Evolutionary conservation across 441 rosid species (phyloP).

Genomic region (Viola pubescens): DNA sequence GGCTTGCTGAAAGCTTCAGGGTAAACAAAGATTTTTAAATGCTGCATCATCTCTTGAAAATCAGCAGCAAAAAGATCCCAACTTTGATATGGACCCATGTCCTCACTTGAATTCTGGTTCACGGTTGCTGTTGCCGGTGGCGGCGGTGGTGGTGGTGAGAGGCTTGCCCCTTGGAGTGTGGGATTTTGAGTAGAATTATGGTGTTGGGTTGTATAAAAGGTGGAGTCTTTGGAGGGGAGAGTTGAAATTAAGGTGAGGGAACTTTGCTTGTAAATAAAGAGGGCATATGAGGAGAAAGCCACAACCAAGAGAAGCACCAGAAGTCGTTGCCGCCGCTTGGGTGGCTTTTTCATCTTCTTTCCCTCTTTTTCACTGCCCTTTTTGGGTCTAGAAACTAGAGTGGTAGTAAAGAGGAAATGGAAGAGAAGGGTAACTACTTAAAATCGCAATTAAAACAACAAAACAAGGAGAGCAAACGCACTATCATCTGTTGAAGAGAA

Average conservation of each 20-base stretch:
- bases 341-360: slow-evolving; percentile 7
- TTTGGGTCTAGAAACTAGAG: background rate
- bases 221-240: background rate
- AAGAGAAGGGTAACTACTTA: background rate
- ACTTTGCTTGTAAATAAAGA: background rate
- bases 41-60: slow-evolving; percentile 29
- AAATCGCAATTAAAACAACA: background rate
- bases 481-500: no score
- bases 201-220: background rate
- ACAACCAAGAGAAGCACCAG: slow-evolving; percentile 2
- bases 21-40: slow-evolving; percentile 35
- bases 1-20: slow-evolving; percentile 17
- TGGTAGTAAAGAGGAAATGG: no score
- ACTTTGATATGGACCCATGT: slow-evolving; percentile 29
- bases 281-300: background rate
- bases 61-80: slow-evolving; percentile 31
- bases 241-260: background rate
- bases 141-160: background rate
- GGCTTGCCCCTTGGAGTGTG: no score
- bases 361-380: background rate
- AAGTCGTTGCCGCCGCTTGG: background rate
- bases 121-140: background rate
- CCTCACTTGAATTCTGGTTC: background rate
- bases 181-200: no score
- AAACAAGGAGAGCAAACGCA: no score